phyloP scores from a whole-genome alignment of 2,329 filamentous ascomycete genomes.

The Fusarium sp. region DNA sequence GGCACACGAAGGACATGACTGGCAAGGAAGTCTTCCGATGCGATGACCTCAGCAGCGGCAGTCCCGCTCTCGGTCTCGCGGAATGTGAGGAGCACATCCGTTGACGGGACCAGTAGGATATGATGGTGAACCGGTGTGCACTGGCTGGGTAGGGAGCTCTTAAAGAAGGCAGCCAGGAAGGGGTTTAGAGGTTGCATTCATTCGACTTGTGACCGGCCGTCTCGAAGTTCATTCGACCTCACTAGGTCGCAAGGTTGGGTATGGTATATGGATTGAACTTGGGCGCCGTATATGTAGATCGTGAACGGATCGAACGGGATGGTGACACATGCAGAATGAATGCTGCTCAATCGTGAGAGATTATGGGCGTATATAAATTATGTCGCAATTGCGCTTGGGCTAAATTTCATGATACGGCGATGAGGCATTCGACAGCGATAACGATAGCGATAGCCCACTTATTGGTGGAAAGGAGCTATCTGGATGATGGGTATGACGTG shows the following conservation, averaged over 20 bases:
- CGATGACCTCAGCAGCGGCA: slow-evolving; percentile 82
- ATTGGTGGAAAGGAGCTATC: slow-evolving; percentile 28
- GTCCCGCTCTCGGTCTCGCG: slow-evolving; percentile 88
- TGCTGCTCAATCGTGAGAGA: slow-evolving; percentile 13
- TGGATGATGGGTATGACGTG: slow-evolving; percentile 18
- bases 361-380: slow-evolving; percentile 22
- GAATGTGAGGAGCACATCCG: slow-evolving; percentile 88
- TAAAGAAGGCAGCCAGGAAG: slow-evolving; percentile 98
- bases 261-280: slow-evolving; percentile 23
- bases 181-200: slow-evolving; percentile 98
- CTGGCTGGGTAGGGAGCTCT: slow-evolving; percentile 91
- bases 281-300: slow-evolving; percentile 18
- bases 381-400: slow-evolving; percentile 24
- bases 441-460: slow-evolving; percentile 36
- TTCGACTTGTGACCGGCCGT: slow-evolving; percentile 51
- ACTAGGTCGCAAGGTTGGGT: slow-evolving; percentile 39
- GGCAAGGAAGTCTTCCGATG: slow-evolving; percentile 92
- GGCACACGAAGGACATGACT: slow-evolving; percentile 96
- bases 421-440: slow-evolving; percentile 43
- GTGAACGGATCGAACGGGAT: slow-evolving; percentile 31
- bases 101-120: slow-evolving; percentile 92
- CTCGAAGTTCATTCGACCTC: slow-evolving; percentile 48
- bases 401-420: slow-evolving; percentile 38
- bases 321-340: slow-evolving; percentile 45
- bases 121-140: slow-evolving; percentile 93